phyloP scores from a whole-genome alignment of 1,284 basidiomycete species.

The Ustilago xerochloae region DNA sequence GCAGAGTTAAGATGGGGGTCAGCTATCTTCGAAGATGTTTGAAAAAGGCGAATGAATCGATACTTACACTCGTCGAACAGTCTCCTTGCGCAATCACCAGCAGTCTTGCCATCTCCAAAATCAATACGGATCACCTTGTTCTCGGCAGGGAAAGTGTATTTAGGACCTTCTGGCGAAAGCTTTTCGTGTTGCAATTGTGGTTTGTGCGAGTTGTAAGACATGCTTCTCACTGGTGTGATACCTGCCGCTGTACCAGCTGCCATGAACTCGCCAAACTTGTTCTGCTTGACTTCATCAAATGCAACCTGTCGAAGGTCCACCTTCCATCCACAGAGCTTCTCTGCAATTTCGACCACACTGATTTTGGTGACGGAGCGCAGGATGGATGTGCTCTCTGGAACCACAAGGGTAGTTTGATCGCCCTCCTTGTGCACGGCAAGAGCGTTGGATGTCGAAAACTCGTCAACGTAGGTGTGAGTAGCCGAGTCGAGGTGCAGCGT shows the following conservation, averaged over 20 bases:
- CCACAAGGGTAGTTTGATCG: conserved; percentile 38
- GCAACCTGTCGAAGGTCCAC: conserved; percentile 64
- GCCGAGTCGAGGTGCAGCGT: conserved; percentile 65
- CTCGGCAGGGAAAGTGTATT: conserved; percentile 44
- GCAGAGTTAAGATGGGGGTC: conserved; percentile 18
- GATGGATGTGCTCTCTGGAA: conserved; percentile 54
- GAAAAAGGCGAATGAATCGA: neutral
- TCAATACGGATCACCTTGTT: conserved; percentile 59
- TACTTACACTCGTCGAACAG: conserved; percentile 55
- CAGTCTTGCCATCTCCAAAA: conserved; percentile 67
- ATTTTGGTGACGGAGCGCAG: conserved; percentile 56
- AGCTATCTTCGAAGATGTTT: conserved; percentile 19
- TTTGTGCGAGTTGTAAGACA: conserved; percentile 64
- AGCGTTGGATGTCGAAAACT: conserved; percentile 69
- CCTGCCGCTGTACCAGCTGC: conserved; percentile 66
- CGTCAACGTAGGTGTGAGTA: conserved; percentile 63
- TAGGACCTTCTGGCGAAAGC: conserved; percentile 44
- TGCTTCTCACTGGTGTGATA: conserved; percentile 67
- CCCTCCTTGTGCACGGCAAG: conserved; percentile 57
- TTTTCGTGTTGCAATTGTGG: conserved; percentile 45
- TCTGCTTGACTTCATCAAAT: conserved; percentile 58
- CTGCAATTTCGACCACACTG: conserved; percentile 61
- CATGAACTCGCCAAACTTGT: conserved; percentile 58
- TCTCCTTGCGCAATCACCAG: conserved; percentile 53
- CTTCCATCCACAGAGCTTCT: conserved; percentile 65